Evolutionary conservation across 1,284 basidiomycete genomes (phyloP).

Genomic region (Tilletia setariae): DNA sequence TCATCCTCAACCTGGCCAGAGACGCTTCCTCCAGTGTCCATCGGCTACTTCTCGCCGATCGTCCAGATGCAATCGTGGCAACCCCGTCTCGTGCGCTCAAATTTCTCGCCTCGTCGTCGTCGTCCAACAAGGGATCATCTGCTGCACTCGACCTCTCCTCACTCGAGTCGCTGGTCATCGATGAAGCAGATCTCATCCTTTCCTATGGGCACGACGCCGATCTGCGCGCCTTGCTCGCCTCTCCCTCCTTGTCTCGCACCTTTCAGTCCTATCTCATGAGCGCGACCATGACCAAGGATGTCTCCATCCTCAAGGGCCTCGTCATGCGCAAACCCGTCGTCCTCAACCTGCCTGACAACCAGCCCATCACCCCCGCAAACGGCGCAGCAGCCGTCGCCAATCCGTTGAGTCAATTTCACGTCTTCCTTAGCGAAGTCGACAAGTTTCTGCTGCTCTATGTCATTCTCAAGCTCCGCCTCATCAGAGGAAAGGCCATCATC

Average conservation of each 20-base stretch:
- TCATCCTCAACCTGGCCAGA: slow-evolving; percentile 73
- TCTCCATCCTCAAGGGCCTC: slow-evolving; percentile 83
- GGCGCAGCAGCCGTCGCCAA: slow-evolving; percentile 22
- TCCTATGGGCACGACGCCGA: slow-evolving; percentile 82
- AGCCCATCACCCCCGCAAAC: slow-evolving; percentile 25
- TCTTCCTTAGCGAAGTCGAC: slow-evolving; percentile 71
- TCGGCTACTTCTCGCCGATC: slow-evolving; percentile 78
- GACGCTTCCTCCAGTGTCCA: slow-evolving; percentile 67
- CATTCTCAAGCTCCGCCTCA: slow-evolving; percentile 86
- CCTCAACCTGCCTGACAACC: slow-evolving; percentile 31
- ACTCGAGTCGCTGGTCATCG: slow-evolving; percentile 86
- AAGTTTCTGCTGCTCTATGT: slow-evolving; percentile 94
- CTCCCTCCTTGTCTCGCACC: slow-evolving; percentile 68
- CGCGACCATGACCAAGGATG: slow-evolving; percentile 95
- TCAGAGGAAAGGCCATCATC: slow-evolving; percentile 92
- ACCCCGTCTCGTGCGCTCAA: slow-evolving; percentile 82
- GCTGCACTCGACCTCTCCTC: slow-evolving; percentile 56
- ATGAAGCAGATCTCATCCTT: slow-evolving; percentile 95
- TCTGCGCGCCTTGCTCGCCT: slow-evolving; percentile 55
- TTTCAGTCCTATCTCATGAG: slow-evolving; percentile 96
- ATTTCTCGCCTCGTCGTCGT: slow-evolving; percentile 65
- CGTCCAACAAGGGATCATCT: slow-evolving; percentile 41
- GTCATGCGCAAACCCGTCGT: slow-evolving; percentile 79
- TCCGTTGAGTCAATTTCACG: slow-evolving; percentile 46
- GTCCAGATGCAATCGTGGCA: slow-evolving; percentile 84